Evolutionary conservation across 2,329 filamentous ascomycete genomes (phyloP), one percentile per base, ranked within the genome.

Genomic region (Fusarium nelsonii): DNA sequence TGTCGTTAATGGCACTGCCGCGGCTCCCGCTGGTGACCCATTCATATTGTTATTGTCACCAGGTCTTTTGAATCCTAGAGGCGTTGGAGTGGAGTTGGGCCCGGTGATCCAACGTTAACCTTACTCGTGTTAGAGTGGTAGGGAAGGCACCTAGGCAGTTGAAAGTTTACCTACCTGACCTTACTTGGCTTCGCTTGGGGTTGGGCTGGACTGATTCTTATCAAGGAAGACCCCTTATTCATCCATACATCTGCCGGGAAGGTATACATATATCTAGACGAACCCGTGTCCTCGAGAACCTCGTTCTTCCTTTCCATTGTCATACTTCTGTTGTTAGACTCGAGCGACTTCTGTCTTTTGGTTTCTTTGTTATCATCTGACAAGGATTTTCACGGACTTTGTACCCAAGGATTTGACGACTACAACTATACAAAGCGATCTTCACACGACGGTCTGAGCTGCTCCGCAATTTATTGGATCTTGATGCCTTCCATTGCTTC

Each of bases 51-150:
- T 48, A 23, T 52, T 59, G 45, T 65, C 62, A 65, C 45, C 62
- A 59, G 60, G 60, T 18, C 60, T 26, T 23, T 23, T 6, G n/a
- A 41, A 55, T 46, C 34, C 52, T 12, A 15, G n/a, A 41, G 33
- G 48, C 58, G 26, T 41, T 20, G 30, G 53, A 53, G 62, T 60
- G 45, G 62, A 65, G 53, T 36, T 48, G 45, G 43, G 46, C 53
- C 45, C 18, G 46, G 54, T 65, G 62, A 65, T 65, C 62, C 36
- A 48, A 40, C 41, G 36, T 53, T 30, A 60, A 65, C 41, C 62
- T 65, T 60, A 65, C 32, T 65, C 62, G 53, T 51, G 52, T 65
- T 60, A 39, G 33, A 41, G n/a, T 30, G 52, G 41, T 18, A 48
- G 16, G 33, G 32, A 36, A 20, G 18, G 23, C 20, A 26, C 23